Conservation (phyloP, 2,329 filamentous ascomycete species). For the Fusarium begoniae region DNA sequence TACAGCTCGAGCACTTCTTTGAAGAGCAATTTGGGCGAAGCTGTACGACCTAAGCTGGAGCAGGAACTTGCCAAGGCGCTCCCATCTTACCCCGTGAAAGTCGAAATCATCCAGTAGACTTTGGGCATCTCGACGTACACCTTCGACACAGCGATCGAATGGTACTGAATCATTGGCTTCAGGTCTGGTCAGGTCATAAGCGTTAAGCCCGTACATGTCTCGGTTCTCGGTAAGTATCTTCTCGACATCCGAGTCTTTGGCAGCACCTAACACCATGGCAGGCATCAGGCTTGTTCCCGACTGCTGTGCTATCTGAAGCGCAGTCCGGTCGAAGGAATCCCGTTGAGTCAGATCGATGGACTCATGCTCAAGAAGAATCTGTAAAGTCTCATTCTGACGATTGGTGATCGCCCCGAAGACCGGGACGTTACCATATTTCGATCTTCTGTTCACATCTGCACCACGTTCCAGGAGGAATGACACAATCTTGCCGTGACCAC, state of each 20-base stretch:
- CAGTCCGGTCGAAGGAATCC: slow-evolving; percentile 18
- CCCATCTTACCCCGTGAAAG: slow-evolving; percentile 3
- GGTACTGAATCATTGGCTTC: background rate
- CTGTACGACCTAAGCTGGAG: slow-evolving; percentile 10
- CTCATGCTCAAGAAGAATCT: slow-evolving; percentile 11
- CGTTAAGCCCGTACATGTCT: slow-evolving; percentile 25
- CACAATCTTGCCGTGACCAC: slow-evolving; percentile 1
- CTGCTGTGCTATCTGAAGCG: slow-evolving; percentile 18
- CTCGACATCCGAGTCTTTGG: slow-evolving; percentile 7
- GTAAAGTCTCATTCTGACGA: background rate
- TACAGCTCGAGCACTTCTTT: slow-evolving; percentile 2
- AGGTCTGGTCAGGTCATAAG: slow-evolving; percentile 4
- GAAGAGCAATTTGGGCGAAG: slow-evolving; percentile 24
- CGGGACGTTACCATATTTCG: slow-evolving; percentile 8
- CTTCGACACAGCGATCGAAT: slow-evolving; percentile 6
- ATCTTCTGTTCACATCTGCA: slow-evolving; percentile 21
- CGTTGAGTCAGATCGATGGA: slow-evolving; percentile 13
- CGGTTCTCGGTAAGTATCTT: slow-evolving; percentile 6
- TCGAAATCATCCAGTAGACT: slow-evolving; percentile 12
- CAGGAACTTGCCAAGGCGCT: slow-evolving; percentile 20
- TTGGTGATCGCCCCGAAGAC: slow-evolving; percentile 21
- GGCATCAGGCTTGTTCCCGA: slow-evolving; percentile 10
- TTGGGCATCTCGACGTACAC: slow-evolving; percentile 7
- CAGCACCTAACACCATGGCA: slow-evolving; percentile 9
- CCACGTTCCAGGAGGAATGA: slow-evolving; percentile 20